These are phyloP conservation scores for Penicillium longicatenatum DNA, from an alignment of 495 filamentous ascomycete genomes.

Conservation along the genomic window DNA sequence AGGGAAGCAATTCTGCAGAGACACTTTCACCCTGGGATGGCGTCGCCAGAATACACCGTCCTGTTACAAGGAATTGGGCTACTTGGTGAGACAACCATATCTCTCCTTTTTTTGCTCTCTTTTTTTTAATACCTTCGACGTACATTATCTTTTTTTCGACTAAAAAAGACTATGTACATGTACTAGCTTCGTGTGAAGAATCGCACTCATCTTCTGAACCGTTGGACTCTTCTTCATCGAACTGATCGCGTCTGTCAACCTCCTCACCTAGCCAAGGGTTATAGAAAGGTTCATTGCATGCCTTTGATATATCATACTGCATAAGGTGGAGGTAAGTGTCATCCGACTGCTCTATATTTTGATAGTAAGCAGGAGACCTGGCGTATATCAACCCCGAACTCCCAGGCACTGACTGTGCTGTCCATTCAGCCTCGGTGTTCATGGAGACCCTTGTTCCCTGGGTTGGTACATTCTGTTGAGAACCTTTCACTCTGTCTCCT, in stretches of 20 bases:
- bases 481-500: background rate
- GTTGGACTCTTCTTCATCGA: background rate
- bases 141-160: too few species aligned
- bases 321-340: background rate
- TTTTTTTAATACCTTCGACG: conserved; percentile 1
- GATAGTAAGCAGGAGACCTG: background rate
- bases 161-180: too few species aligned
- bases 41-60: conserved; percentile 60
- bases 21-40: conserved; percentile 61
- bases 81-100: conserved; percentile 42
- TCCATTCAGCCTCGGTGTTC: background rate
- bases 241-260: background rate
- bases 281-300: background rate
- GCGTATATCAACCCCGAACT: background rate
- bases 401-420: background rate
- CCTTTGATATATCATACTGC: background rate
- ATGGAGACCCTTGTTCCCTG: background rate
- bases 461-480: background rate
- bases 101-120: conserved; percentile 7
- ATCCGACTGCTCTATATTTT: background rate
- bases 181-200: background rate
- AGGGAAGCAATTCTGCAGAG: conserved; percentile 70
- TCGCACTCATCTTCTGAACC: background rate
- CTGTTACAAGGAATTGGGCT: conserved; percentile 46
- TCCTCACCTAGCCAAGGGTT: background rate